phyloP scores from a whole-genome alignment of 805 yeast species.

The Dipodascus geniculatus region DNA sequence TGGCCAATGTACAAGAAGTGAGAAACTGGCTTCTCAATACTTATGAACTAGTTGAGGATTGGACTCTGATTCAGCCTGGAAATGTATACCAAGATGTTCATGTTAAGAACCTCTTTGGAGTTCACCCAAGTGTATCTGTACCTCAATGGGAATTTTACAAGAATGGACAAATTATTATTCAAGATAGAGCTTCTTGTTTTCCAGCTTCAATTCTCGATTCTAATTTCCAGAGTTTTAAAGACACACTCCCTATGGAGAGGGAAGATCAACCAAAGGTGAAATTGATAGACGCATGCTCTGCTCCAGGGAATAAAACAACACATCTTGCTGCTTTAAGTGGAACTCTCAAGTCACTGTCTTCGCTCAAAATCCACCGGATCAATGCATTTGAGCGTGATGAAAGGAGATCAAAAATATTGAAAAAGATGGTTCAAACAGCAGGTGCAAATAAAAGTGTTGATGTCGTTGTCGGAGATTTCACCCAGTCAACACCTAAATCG shows the following conservation, averaged over 20 bases:
- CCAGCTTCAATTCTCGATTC: conserved; percentile 70
- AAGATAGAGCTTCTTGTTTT: conserved; percentile 93
- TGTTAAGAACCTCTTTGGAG: conserved; percentile 70
- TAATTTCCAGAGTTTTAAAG: background rate
- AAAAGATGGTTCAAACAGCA: conserved; percentile 71
- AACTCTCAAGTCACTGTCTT: conserved; percentile 24
- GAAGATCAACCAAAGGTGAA: conserved; percentile 30
- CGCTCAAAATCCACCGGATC: conserved; percentile 24
- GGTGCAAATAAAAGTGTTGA: conserved; percentile 41
- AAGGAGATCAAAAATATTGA: conserved; percentile 55
- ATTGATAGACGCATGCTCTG: conserved; percentile 90
- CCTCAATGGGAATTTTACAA: conserved; percentile 59
- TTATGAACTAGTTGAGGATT: conserved; percentile 32
- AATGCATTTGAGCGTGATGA: conserved; percentile 83
- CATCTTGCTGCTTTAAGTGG: conserved; percentile 64
- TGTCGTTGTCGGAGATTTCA: conserved; percentile 46
- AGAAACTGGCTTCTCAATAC: conserved; percentile 30
- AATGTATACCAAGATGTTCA: conserved; percentile 59
- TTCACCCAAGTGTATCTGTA: conserved; percentile 63
- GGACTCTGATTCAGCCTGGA: conserved; percentile 34
- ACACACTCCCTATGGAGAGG: background rate
- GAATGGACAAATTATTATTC: conserved; percentile 74
- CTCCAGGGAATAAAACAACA: conserved; percentile 97
- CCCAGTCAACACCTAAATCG: conserved; percentile 44
- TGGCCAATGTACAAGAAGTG: conserved; percentile 28